A percentile compares a stretch with the other conserved stretches of the same genome.
Evolutionary conservation across 257 asterid species (phyloP).

Genomic region (Solanum clarkiae): DNA sequence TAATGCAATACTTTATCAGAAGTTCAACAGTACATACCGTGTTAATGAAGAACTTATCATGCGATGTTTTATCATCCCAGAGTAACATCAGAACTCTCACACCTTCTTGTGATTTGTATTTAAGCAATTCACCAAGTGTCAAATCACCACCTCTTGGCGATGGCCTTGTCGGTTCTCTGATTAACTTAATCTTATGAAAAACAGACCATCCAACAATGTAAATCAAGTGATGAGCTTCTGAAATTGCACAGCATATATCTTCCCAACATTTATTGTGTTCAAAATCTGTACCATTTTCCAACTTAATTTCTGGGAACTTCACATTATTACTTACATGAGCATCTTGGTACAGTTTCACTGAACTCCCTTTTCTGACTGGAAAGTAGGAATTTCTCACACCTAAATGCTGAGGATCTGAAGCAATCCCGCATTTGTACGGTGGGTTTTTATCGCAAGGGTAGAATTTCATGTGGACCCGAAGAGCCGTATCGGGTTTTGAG

Average conservation of each 20-base stretch:
- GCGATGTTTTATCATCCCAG: conserved; percentile 98
- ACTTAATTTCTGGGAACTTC: conserved; percentile 36
- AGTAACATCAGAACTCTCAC: conserved; percentile 71
- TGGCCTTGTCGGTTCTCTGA: conserved; percentile 66
- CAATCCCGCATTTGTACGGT: conserved; percentile 52
- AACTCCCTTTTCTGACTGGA: conserved; percentile 65
- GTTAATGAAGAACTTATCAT: conserved; percentile 43
- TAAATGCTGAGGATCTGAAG: conserved; percentile 37
- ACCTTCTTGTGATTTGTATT: conserved; percentile 91
- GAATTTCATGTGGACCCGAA: conserved; percentile 39
- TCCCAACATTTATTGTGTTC: conserved; percentile 67
- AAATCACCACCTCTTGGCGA: conserved; percentile 83
- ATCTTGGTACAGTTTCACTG: conserved; percentile 73
- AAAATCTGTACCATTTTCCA: conserved; percentile 43
- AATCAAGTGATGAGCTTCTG: conserved; percentile 84
- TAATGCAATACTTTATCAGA: background rate
- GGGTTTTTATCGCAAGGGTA: conserved; percentile 36
- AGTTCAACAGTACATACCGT: conserved; percentile 34
- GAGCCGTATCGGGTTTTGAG: conserved; percentile 39
- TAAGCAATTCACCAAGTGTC: conserved; percentile 78
- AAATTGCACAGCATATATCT: conserved; percentile 73
- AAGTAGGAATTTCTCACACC: conserved; percentile 67
- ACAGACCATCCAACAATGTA: conserved; percentile 92
- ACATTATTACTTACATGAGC: conserved; percentile 41
- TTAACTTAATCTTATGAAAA: conserved; percentile 54